Percentiles rank a stretch among this genome's conserved stretches.
Conservation (phyloP, 495 filamentous ascomycete species). For the Zalerion maritima region DNA sequence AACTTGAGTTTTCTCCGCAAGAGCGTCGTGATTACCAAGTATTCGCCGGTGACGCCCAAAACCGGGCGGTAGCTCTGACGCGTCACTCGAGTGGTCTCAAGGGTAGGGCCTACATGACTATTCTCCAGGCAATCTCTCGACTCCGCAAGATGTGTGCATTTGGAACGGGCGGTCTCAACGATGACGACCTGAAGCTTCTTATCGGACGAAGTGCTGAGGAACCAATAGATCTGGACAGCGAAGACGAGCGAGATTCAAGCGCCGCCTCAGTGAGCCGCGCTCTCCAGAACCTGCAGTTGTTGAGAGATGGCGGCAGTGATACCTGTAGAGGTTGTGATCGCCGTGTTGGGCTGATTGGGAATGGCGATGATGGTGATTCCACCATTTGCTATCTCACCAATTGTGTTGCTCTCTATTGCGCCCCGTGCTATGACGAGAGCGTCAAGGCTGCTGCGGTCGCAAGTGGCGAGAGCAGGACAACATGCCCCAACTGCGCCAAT, state of each 20-base stretch:
- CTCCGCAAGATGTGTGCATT: constrained; percentile 84
- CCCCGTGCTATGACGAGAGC: constrained; percentile 47
- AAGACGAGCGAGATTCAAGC: constrained; percentile 49
- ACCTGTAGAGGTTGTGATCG: no score
- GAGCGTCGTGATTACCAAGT: constrained; percentile 42
- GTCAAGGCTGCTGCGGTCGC: constrained; percentile 22
- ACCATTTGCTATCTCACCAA: constrained; percentile 64
- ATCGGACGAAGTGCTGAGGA: constrained; percentile 66
- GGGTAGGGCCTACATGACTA: constrained; percentile 74
- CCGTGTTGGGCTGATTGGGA: no score
- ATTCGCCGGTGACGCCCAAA: constrained; percentile 37
- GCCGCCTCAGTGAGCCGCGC: no score
- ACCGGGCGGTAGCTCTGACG: constrained; percentile 36
- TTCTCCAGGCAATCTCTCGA: constrained; percentile 78
- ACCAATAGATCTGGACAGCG: constrained; percentile 75
- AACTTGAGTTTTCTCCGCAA: constrained; percentile 37
- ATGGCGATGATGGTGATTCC: constrained; percentile 35
- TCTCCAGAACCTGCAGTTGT: no score
- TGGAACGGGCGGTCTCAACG: constrained; percentile 71
- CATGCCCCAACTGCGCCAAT: constrained; percentile 53
- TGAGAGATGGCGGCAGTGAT: no score
- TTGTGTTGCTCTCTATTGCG: constrained; percentile 75
- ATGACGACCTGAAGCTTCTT: constrained; percentile 62
- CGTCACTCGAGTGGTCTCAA: constrained; percentile 14
- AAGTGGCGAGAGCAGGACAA: constrained; percentile 20